These are phyloP conservation scores for Scenedesmus sp. DNA, from an alignment of 163 green algal species.

Conservation along the genomic window DNA sequence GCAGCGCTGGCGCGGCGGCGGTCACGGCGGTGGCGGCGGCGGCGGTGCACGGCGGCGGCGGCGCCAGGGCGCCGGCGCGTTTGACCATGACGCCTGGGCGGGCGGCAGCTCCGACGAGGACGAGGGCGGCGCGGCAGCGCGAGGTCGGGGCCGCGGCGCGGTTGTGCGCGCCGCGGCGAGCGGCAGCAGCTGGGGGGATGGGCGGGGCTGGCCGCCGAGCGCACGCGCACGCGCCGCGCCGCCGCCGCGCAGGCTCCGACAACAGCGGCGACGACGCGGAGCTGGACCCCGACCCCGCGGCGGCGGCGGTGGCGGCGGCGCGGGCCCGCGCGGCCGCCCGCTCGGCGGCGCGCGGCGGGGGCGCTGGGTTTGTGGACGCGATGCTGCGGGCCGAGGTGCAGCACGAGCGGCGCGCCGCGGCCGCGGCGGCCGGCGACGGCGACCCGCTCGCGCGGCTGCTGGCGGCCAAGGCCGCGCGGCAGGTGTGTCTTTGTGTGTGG, in stretches of 20 bases:
- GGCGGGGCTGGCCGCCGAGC: no score
- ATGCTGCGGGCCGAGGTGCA: constrained; percentile 31
- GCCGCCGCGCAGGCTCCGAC: not conserved
- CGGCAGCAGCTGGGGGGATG: no score
- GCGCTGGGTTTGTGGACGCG: constrained; percentile 8
- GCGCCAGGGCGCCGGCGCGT: not conserved
- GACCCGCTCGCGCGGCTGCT: constrained; percentile 11
- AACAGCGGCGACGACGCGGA: constrained; percentile 23
- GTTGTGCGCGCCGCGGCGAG: not conserved
- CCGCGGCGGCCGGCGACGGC: not conserved
- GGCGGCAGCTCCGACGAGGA: not conserved
- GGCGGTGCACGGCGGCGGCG: not conserved
- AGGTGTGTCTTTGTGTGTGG: not conserved
- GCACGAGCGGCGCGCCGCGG: constrained; percentile 1
- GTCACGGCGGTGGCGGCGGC: not conserved
- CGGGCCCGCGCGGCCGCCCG: constrained; percentile 17
- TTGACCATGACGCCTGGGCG: not conserved
- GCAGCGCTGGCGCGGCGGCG: not conserved
- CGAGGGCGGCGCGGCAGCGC: constrained; percentile 2
- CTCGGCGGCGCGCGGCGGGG: not conserved
- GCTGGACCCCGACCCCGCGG: not conserved
- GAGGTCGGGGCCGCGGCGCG: not conserved
- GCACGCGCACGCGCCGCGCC: no score
- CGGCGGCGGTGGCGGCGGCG: constrained; percentile 5
- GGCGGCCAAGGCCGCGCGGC: not conserved